These are phyloP conservation scores for Apophysomyces ossiformis DNA, from an alignment of 371 early-diverging fungal species.

Conservation along the genomic window DNA sequence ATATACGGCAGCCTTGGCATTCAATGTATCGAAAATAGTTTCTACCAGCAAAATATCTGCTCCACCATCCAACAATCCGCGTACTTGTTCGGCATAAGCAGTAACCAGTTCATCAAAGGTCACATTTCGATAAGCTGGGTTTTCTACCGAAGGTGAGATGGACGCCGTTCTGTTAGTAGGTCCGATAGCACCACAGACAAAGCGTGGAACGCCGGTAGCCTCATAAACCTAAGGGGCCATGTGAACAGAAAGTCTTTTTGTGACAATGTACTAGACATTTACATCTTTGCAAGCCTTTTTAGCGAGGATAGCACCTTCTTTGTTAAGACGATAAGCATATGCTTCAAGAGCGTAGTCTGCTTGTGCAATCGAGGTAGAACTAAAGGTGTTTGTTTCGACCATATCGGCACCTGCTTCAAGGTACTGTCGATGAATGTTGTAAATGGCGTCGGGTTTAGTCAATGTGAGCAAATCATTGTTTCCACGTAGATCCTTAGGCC, in stretches of 20 bases:
- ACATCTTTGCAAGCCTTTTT: constrained; percentile 82
- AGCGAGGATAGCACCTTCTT: constrained; percentile 88
- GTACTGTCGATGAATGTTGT: constrained; percentile 85
- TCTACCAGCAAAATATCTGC: constrained; percentile 90
- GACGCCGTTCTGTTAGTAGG: constrained; percentile 95
- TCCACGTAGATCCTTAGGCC: constrained; percentile 85
- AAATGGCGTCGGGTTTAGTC: constrained; percentile 88
- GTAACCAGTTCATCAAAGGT: constrained; percentile 92
- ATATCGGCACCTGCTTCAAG: constrained; percentile 92
- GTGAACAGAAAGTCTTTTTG: constrained; percentile 1
- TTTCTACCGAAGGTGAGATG: constrained; percentile 96
- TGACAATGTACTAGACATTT: constrained; percentile 12
- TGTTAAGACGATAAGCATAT: constrained; percentile 89
- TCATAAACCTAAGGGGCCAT: constrained; percentile 29
- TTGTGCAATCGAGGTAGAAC: constrained; percentile 88
- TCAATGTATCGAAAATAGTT: constrained; percentile 95
- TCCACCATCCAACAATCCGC: constrained; percentile 93
- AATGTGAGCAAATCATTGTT: constrained; percentile 94
- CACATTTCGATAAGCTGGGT: constrained; percentile 91
- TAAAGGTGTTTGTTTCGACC: constrained; percentile 95
- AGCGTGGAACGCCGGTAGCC: constrained; percentile 75
- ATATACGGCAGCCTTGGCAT: constrained; percentile 92
- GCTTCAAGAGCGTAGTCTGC: constrained; percentile 87
- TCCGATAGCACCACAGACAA: constrained; percentile 90
- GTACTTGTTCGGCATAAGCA: constrained; percentile 87